Base-by-base conservation (phyloP, 1,139 yeast genomes). In the Arxiozyma telluris region DNA sequence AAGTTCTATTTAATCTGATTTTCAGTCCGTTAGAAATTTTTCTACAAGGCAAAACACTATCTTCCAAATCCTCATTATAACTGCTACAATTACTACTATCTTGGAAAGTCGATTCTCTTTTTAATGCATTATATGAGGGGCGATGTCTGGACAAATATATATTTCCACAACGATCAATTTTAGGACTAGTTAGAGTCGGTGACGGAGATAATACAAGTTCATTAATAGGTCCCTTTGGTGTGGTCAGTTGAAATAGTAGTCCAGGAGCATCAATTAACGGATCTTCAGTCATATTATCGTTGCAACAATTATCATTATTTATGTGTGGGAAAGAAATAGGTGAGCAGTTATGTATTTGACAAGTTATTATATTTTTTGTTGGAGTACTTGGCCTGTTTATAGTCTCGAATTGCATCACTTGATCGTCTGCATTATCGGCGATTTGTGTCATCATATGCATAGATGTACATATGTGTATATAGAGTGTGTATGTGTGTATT, bases 1-100 rank as follows among this genome's bases (percentile, higher is more conserved):
- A 66, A 15, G 79, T 79, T 61, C 71, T 73, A 52, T 76, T 72
- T 23, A 76, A 64, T 47, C 79, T 65, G 12, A 78, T 73, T 55
- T 71, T 70, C 44, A 76, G 64, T 53, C 71, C 71, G 20, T 70
- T 63, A 0, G 78, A 73, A 34, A 75, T 68, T 54, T 70, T 70
- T 45, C 74, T 65, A 30, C 73, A 68, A 22, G 73, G 73, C 53
- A 62, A 64, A 8, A 63, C 67, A 41, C 59, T 59, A 38, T 59
- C 51, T 3, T 61, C 61, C 15, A 66, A 61, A 2, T 46, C 27
- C 22, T 34, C 12, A 39, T 47, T 22, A 15, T 49, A 5, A 49
- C 23, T 41, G 27, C n/a, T 18, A 27, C 30, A 12, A 34, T 34
- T 34, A 2, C n/a, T 15, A 34, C 6, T 15, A 6, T 12, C 39